Conservation (phyloP, 495 filamentous ascomycete genomes). For the Aspergillus funiculosus region DNA sequence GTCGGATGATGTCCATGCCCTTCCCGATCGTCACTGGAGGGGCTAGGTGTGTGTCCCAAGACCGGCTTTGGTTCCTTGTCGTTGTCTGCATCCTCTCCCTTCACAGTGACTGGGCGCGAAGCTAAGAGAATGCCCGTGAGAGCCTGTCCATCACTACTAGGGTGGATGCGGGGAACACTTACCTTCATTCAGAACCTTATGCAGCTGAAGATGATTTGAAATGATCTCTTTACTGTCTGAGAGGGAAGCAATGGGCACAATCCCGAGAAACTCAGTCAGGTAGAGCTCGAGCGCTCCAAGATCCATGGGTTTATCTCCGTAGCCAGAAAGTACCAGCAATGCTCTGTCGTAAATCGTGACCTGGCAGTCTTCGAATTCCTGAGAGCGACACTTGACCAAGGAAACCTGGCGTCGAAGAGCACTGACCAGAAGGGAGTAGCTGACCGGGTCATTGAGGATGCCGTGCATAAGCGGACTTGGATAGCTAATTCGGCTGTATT, state of each 20-base stretch:
- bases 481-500: slow-evolving; percentile 17
- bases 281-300: slow-evolving; percentile 35
- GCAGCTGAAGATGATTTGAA: slow-evolving; percentile 14
- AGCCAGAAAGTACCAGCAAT: slow-evolving; percentile 29
- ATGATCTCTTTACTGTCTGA: slow-evolving; percentile 14
- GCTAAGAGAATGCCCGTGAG: background rate
- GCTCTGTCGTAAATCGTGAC: slow-evolving; percentile 39
- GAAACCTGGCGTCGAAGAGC: slow-evolving; percentile 28
- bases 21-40: background rate
- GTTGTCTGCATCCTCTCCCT: background rate
- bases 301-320: slow-evolving; percentile 23
- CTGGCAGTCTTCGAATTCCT: slow-evolving; percentile 32
- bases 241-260: slow-evolving; percentile 17
- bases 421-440: slow-evolving; percentile 20
- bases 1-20: background rate
- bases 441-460: slow-evolving; percentile 19
- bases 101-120: background rate
- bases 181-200: slow-evolving; percentile 18
- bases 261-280: slow-evolving; percentile 35
- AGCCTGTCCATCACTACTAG: background rate
- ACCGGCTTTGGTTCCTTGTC: too few species aligned
- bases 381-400: slow-evolving; percentile 32
- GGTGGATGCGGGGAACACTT: background rate
- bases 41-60: background rate
- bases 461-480: slow-evolving; percentile 23